Conservation (phyloP, 1,284 basidiomycete species). For the Rhodotorula sp. region DNA sequence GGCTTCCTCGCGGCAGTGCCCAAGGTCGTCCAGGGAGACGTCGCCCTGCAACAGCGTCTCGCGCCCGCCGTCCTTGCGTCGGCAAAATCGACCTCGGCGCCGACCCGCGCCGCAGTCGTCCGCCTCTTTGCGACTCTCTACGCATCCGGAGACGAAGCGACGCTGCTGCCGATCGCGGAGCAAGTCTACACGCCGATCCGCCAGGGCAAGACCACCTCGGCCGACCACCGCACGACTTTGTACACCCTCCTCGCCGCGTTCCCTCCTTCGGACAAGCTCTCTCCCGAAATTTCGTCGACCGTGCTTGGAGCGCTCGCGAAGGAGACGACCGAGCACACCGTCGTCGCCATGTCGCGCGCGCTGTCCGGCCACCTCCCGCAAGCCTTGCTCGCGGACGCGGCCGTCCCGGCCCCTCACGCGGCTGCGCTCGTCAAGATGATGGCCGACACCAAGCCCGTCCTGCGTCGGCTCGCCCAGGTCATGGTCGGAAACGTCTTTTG, state of each 20-base stretch:
- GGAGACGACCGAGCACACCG: slow-evolving; percentile 68
- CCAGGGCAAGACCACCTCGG: slow-evolving; percentile 75
- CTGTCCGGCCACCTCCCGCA: slow-evolving; percentile 61
- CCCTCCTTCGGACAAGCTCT: slow-evolving; percentile 55
- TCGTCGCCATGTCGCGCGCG: slow-evolving; percentile 58
- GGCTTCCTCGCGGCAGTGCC: slow-evolving; percentile 49
- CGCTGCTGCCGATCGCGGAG: slow-evolving; percentile 54
- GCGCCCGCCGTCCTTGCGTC: slow-evolving; percentile 66
- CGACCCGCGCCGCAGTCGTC: slow-evolving; percentile 62
- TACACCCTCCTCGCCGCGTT: slow-evolving; percentile 71
- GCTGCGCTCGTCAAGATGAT: slow-evolving; percentile 46
- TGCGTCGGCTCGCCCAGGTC: slow-evolving; percentile 59
- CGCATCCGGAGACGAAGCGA: slow-evolving; percentile 2
- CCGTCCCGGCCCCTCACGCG: slow-evolving; percentile 18
- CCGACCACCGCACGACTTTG: slow-evolving; percentile 78
- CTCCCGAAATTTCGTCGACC: slow-evolving; percentile 46
- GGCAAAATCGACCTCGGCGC: slow-evolving; percentile 72
- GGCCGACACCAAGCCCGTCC: slow-evolving; percentile 54
- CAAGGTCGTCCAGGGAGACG: slow-evolving; percentile 59
- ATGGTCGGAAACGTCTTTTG: slow-evolving; percentile 59
- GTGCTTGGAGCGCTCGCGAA: slow-evolving; percentile 68
- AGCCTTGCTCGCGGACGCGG: slow-evolving; percentile 17
- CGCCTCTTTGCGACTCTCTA: slow-evolving; percentile 58
- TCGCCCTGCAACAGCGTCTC: slow-evolving; percentile 60
- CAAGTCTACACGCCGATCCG: slow-evolving; percentile 73